These are phyloP conservation scores for Pascua guehoae DNA, from an alignment of 1,284 basidiomycete species.

Conservation along the genomic window DNA sequence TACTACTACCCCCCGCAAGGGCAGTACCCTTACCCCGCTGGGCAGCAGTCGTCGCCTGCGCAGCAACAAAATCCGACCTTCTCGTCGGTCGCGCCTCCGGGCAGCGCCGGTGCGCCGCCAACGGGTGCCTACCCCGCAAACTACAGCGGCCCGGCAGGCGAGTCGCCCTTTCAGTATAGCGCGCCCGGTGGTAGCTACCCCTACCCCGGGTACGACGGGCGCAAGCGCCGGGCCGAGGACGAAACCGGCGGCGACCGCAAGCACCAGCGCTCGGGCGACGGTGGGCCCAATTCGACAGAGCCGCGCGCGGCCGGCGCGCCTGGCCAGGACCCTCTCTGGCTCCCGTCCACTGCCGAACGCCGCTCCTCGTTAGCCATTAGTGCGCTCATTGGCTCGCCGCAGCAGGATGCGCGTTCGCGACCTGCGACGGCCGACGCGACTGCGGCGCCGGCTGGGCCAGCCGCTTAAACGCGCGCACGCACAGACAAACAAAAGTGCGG, in stretches of 20 bases:
- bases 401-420: slow-evolving; percentile 27
- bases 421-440: slow-evolving; percentile 18
- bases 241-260: slow-evolving; percentile 23
- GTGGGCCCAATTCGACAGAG: slow-evolving; percentile 5
- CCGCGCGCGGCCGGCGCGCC: slow-evolving; percentile 8
- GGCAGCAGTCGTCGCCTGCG: slow-evolving; percentile 17
- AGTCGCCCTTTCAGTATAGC: slow-evolving; percentile 48
- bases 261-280: slow-evolving; percentile 13
- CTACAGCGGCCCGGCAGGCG: slow-evolving; percentile 22
- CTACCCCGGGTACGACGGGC: slow-evolving; percentile 26
- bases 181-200: slow-evolving; percentile 24
- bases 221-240: slow-evolving; percentile 38
- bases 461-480: no score
- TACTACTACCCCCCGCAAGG: slow-evolving; percentile 28
- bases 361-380: slow-evolving; percentile 42
- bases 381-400: slow-evolving; percentile 43
- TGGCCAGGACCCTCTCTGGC: slow-evolving; percentile 34
- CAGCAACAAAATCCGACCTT: slow-evolving; percentile 13
- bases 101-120: slow-evolving; percentile 6
- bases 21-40: slow-evolving; percentile 21
- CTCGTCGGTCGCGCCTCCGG: slow-evolving; percentile 5
- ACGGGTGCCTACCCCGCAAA: slow-evolving; percentile 13
- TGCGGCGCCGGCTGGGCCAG: neutral
- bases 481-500: no score
- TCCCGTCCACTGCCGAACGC: slow-evolving; percentile 40